Base-by-base conservation (phyloP, 2,329 filamentous ascomycete species). In the Colletotrichum somersetense region DNA sequence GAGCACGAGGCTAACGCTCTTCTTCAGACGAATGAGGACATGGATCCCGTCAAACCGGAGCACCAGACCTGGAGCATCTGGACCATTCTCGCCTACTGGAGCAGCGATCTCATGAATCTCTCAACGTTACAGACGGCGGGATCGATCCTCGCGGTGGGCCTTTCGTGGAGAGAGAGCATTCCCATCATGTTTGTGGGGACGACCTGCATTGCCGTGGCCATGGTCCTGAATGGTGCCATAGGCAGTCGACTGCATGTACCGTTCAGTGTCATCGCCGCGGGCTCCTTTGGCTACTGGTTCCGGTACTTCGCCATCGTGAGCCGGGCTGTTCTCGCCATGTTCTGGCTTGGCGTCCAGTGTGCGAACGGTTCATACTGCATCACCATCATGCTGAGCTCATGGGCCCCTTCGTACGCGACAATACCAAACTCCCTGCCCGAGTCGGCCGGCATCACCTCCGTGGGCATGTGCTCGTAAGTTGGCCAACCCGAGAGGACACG, bases 341-440 rank as follows among this genome's bases (percentile, higher is more conserved):
- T 87, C 76, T 87, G 85, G 91, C 89, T 92, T 65, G 89, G 90
- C 0, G 91, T 92, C 58, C 89, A 92, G 50, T 66, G 62, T 40
- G 38, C 57, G 7, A 73, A 62, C n/a, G 62, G 71, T 11, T 66
- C 71, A 12, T 66, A 57, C n/a, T 56, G 56, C 53, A 46, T 67
- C 55, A 82, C 81, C 0, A 71, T 71, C 42, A 84, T 87, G 76
- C 76, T 86, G 38, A 79, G 77, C 3, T 81, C 84, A 14, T 83
- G 85, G 63, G 90, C 88, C 86, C 89, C 89, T 0, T 86, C 84
- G 12, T 91, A 89, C 74, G 78, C 83, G 1, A 81, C 82, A 0
- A 81, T 90, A 14, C 82, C 83, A 0, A 91, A 91, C 74, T 79
- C 82, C 35, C 83, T 91, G 5, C 84, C 88, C 0, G 80, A 78